phyloP scores from a whole-genome alignment of 2,329 filamentous ascomycete genomes.

The Penicillium sp. region DNA sequence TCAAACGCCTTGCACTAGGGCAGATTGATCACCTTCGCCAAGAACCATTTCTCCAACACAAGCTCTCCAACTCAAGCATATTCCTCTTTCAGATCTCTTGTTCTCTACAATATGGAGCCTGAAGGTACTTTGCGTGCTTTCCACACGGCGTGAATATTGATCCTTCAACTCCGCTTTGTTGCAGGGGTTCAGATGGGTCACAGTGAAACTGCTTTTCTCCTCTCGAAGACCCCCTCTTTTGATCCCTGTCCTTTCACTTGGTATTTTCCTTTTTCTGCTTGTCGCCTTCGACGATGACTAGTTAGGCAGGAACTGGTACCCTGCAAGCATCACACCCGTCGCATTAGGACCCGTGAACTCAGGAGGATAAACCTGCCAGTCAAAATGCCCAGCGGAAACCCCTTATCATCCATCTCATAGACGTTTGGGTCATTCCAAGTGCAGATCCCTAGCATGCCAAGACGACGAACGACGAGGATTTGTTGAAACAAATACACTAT shows the following conservation, averaged over 20 bases:
- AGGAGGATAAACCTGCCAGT: neutral
- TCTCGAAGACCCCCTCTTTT: conserved; percentile 19
- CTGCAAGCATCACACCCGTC: neutral
- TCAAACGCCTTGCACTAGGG: neutral
- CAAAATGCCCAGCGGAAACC: neutral
- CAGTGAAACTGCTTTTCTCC: conserved; percentile 19
- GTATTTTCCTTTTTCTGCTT: conserved; percentile 7
- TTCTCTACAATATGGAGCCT: too few relatives aligned
- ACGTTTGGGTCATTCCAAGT: conserved; percentile 9
- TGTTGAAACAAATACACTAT: conserved; percentile 17
- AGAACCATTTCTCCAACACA: neutral
- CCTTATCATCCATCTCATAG: conserved; percentile 6
- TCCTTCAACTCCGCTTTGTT: conserved; percentile 17
- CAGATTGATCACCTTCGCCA: neutral
- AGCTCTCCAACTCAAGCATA: neutral
- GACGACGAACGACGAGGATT: conserved; percentile 25
- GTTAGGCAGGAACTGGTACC: neutral
- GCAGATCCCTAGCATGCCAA: conserved; percentile 31
- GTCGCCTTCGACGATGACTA: neutral
- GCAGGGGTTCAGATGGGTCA: conserved; percentile 23
- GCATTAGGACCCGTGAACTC: neutral
- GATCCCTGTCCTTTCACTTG: conserved; percentile 19
- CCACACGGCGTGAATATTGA: neutral
- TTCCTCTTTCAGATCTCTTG: too few relatives aligned
- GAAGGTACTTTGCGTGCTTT: neutral